phyloP scores from a whole-genome alignment of 257 asterid genomes.

The Gentiana dahurica region DNA sequence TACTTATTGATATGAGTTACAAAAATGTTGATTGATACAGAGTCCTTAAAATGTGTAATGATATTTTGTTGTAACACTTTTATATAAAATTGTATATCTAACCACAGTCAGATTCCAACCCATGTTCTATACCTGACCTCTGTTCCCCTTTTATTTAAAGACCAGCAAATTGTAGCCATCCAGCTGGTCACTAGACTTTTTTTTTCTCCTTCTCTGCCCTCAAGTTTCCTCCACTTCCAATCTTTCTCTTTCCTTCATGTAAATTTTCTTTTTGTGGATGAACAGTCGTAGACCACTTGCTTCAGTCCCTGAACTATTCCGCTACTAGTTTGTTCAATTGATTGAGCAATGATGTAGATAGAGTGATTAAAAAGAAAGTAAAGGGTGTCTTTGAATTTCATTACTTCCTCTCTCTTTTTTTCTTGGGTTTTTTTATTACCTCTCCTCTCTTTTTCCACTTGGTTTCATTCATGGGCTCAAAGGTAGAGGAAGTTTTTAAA shows the following conservation, averaged over 20 bases:
- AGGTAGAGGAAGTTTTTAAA: slow-evolving; percentile 26
- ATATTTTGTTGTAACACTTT: slow-evolving; percentile 16
- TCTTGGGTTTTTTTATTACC: too few relatives aligned
- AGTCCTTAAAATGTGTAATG: too few relatives aligned
- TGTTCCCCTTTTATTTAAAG: slow-evolving; percentile 55
- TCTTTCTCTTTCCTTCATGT: not conserved
- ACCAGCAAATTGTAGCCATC: slow-evolving; percentile 27
- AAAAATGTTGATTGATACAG: too few relatives aligned
- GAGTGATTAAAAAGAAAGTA: not conserved
- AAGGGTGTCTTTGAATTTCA: slow-evolving; percentile 12
- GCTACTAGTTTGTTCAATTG: slow-evolving; percentile 15
- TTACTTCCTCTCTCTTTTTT: slow-evolving; percentile 1
- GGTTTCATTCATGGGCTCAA: slow-evolving; percentile 38
- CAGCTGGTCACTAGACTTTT: slow-evolving; percentile 22
- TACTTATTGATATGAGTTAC: too few relatives aligned
- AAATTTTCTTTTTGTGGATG: slow-evolving; percentile 29
- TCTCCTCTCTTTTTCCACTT: not conserved
- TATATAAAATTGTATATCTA: slow-evolving; percentile 15
- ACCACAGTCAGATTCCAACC: slow-evolving; percentile 54
- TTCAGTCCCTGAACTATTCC: not conserved
- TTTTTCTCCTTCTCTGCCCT: slow-evolving; percentile 3
- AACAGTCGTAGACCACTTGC: slow-evolving; percentile 23
- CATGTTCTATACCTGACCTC: slow-evolving; percentile 23
- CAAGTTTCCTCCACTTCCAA: slow-evolving; percentile 4
- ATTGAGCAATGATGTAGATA: slow-evolving; percentile 40